phyloP scores from a whole-genome alignment of 257 asterid species.

The Ligustrum vulgare region DNA sequence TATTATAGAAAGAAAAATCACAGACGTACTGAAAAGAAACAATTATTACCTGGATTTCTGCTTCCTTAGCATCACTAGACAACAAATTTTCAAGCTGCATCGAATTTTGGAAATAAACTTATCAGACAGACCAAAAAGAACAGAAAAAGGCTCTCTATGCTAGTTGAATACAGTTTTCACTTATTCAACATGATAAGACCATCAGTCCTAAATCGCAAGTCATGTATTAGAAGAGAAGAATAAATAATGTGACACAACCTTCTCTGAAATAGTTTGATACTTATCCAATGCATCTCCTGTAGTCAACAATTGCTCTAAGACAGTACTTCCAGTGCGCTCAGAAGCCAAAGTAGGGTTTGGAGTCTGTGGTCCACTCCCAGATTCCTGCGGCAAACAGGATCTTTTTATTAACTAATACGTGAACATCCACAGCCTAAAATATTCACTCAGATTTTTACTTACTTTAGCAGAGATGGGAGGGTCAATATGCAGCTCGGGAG shows the following conservation, averaged over 20 bases:
- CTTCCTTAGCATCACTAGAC: conserved; percentile 61
- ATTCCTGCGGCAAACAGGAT: conserved; percentile 47
- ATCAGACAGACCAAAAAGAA: conserved; percentile 19
- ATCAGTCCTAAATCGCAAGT: not conserved
- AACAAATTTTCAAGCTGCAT: conserved; percentile 81
- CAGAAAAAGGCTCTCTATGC: not conserved
- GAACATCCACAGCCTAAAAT: conserved; percentile 8
- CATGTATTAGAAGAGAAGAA: not conserved
- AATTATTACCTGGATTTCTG: conserved; percentile 73
- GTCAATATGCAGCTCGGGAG: conserved; percentile 60
- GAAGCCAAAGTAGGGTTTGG: conserved; percentile 51
- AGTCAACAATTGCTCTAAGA: conserved; percentile 63
- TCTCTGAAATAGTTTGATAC: conserved; percentile 85
- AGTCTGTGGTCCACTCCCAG: conserved; percentile 50
- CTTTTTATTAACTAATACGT: not conserved
- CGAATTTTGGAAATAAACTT: conserved; percentile 19
- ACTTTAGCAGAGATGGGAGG: conserved; percentile 61
- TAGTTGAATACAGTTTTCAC: not conserved
- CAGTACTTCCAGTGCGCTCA: conserved; percentile 59
- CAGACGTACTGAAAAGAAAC: not conserved
- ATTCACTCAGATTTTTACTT: conserved; percentile 24
- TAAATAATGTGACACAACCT: conserved; percentile 43
- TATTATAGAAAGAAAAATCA: not conserved
- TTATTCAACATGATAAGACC: not conserved
- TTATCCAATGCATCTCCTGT: conserved; percentile 92